These are phyloP conservation scores for Paecilomyces dactylethromorphus DNA, from an alignment of 2,329 filamentous ascomycete genomes.

Conservation along the genomic window DNA sequence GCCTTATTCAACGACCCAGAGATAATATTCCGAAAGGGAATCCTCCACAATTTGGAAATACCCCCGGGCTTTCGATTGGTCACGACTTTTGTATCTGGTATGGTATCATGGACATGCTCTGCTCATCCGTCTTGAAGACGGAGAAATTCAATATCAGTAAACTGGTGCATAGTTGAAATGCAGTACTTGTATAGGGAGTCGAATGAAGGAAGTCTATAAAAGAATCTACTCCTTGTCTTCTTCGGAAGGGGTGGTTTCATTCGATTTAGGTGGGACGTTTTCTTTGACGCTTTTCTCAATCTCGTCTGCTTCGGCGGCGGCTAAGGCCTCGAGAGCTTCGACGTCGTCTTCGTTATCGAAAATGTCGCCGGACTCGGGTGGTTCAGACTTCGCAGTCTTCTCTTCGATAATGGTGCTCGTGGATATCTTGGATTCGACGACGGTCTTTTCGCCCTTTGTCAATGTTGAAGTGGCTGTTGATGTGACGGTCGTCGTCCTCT, in stretches of 20 bases:
- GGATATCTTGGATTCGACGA: background rate
- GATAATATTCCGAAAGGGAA: background rate
- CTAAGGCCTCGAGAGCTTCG: conserved; percentile 36
- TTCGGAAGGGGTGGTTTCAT: background rate
- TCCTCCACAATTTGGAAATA: too few species aligned
- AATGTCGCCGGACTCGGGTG: conserved; percentile 12
- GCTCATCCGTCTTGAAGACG: too few species aligned
- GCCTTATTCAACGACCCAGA: background rate
- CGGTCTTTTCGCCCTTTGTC: conserved; percentile 11
- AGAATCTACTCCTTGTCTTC: background rate
- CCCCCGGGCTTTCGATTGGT: too few species aligned
- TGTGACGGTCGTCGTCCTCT: conserved; percentile 2
- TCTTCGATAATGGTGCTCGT: background rate
- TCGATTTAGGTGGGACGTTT: background rate
- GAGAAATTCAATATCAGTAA: background rate
- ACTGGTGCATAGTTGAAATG: background rate
- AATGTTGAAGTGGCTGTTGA: conserved; percentile 8
- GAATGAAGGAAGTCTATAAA: background rate
- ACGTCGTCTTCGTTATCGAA: conserved; percentile 32
- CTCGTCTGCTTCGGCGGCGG: conserved; percentile 18
- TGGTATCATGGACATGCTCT: too few species aligned
- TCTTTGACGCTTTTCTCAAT: background rate
- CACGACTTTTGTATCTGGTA: too few species aligned
- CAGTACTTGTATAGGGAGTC: background rate
- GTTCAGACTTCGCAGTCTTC: conserved; percentile 4